Conservation (phyloP, 2,329 filamentous ascomycete species). For the Fusarium denticulatum region DNA sequence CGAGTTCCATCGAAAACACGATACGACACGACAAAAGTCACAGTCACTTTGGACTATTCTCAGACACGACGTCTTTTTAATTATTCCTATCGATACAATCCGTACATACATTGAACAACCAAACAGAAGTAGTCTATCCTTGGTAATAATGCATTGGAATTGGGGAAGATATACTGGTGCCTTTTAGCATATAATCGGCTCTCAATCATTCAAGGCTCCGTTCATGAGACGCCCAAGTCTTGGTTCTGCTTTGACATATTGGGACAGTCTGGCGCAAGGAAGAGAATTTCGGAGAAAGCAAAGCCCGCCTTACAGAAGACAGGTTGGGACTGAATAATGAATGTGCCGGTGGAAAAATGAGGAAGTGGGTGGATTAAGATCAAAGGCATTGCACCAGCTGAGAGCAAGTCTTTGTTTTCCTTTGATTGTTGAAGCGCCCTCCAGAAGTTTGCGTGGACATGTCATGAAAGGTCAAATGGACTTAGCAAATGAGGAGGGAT, state of each 20-base stretch:
- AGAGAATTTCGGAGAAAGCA: slow-evolving; percentile 2
- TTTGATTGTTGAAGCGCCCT: slow-evolving; percentile 24
- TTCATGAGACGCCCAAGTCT: slow-evolving; percentile 15
- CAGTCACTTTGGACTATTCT: slow-evolving; percentile 48
- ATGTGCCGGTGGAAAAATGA: slow-evolving; percentile 18
- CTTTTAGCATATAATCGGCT: slow-evolving; percentile 47
- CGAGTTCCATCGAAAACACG: slow-evolving; percentile 39
- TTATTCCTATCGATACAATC: slow-evolving; percentile 42
- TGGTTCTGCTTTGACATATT: slow-evolving; percentile 15
- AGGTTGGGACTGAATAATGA: slow-evolving; percentile 9
- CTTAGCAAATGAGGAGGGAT: slow-evolving; percentile 31
- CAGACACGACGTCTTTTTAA: slow-evolving; percentile 44
- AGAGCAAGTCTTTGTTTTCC: slow-evolving; percentile 31
- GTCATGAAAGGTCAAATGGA: slow-evolving; percentile 9
- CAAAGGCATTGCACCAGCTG: slow-evolving; percentile 26
- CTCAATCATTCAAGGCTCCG: slow-evolving; percentile 25
- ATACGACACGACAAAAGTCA: slow-evolving; percentile 44
- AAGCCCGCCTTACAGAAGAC: slow-evolving; percentile 13
- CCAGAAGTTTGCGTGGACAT: slow-evolving; percentile 3
- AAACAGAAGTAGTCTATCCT: slow-evolving; percentile 49
- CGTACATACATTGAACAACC: slow-evolving; percentile 50
- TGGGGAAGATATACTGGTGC: slow-evolving; percentile 43
- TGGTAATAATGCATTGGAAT: slow-evolving; percentile 62
- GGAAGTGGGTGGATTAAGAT: slow-evolving; percentile 32
- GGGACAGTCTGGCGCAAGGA: neutral